Evolutionary conservation across 495 filamentous ascomycete species (phyloP), one percentile per base, ranked within the genome.

Genomic region (Hyphodiscus hymeniophilus): DNA sequence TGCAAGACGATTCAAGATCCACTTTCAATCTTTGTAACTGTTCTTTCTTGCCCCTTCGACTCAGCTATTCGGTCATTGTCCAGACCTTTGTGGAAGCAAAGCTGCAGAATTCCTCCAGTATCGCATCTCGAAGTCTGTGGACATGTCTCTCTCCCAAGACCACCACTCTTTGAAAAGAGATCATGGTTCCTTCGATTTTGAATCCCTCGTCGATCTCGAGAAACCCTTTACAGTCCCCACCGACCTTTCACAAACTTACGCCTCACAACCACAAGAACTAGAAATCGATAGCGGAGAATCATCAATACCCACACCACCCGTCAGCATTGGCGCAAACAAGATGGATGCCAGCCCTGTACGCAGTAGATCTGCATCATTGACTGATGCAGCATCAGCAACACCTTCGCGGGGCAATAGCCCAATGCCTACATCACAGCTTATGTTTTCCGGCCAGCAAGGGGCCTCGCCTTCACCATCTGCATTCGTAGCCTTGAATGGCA

Each of bases 111-210:
- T n/a, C n/a, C n/a, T n/a, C n/a, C n/a, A n/a, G n/a, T n/a, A n/a
- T n/a, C n/a, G n/a, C n/a, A n/a, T n/a, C n/a, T n/a, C n/a, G n/a
- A n/a, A n/a, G n/a, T n/a, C n/a, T n/a, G 21, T 38, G 26, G 47
- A 24, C 24, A 56, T 52, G 54, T 47, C 48, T 3, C 18, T 50
- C 18, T 43, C 34, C 13, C 34, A 52, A 17, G 42, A 24, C n/a
- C 40, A 32, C 13, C 40, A 42, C 10, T 24, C 48, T 49, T 42
- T 34, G 0, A 56, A 56, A 45, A 45, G 54, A 31, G 45, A 49
- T 22, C 47, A 49, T 30, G 48, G 52, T 33, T 30, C 10, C 26
- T 56, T 56, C 22, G 43, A 47, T 21, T 47, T 28, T 10, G 26
- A 38, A 38, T 1, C 32, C 42, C 22, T 21, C 42, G 24, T 16